Evolutionary conservation across 2,329 filamentous ascomycete genomes (phyloP).

Genomic region (Botrytis elliptica): DNA sequence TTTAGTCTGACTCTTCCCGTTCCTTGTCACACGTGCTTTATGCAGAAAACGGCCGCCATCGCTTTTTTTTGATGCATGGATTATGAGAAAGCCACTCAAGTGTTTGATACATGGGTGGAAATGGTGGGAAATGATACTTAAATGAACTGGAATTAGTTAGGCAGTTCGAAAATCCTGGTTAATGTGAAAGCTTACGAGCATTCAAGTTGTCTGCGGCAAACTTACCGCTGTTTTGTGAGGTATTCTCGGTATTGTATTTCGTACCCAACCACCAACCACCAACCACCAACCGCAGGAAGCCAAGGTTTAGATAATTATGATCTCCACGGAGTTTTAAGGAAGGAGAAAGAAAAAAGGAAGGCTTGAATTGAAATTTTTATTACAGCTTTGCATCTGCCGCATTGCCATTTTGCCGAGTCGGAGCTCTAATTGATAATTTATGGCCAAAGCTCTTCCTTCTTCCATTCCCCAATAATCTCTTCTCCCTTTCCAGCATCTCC

Average conservation of each 20-base stretch:
- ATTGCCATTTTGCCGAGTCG: neutral
- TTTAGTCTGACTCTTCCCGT: constrained; percentile 7
- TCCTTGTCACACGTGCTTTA: constrained; percentile 17
- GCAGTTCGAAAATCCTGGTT: neutral
- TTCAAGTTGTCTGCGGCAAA: neutral
- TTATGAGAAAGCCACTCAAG: neutral
- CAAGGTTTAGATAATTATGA: neutral
- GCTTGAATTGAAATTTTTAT: neutral
- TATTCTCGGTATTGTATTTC: neutral
- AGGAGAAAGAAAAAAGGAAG: neutral
- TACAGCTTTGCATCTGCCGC: neutral
- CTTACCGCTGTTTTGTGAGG: constrained; percentile 1
- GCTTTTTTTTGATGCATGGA: neutral
- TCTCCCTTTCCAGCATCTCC: constrained; percentile 44
- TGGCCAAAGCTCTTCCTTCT: constrained; percentile 40
- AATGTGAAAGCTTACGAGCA: neutral
- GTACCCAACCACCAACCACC: neutral
- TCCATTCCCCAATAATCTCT: constrained; percentile 56
- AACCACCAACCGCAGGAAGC: neutral
- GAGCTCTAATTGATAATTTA: constrained; percentile 19
- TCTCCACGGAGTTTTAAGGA: neutral
- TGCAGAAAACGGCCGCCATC: constrained; percentile 20
- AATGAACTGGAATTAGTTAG: neutral
- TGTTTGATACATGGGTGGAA: neutral
- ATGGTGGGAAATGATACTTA: neutral